Percentiles rank a stretch among this genome's conserved stretches.
Conservation (phyloP, 2,329 filamentous ascomycete species). For the Fusarium robinianum region DNA sequence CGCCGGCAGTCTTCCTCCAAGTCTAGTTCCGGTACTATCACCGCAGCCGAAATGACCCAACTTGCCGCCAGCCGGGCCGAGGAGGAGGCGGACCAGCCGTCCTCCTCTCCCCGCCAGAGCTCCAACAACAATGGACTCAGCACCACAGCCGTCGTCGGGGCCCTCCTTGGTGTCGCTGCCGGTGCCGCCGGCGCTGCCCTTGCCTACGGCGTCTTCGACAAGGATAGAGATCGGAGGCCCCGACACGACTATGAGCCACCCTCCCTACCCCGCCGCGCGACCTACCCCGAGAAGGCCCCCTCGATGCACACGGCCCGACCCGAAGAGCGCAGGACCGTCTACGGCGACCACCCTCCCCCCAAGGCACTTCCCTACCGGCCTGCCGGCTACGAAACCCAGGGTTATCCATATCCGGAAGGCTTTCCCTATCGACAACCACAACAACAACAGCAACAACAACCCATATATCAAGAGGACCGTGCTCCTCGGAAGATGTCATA, state of each 20-base stretch:
- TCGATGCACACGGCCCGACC: constrained; percentile 30
- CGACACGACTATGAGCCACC: constrained; percentile 49
- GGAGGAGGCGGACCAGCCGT: constrained; percentile 27
- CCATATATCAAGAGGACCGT: constrained; percentile 25
- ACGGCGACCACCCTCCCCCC: constrained; percentile 25
- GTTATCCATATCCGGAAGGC: constrained; percentile 30
- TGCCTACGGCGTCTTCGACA: constrained; percentile 69
- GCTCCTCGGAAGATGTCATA: constrained; percentile 31
- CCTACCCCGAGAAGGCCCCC: constrained; percentile 50
- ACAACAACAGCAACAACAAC: too few species aligned
- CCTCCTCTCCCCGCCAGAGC: constrained; percentile 41
- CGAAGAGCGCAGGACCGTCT: constrained; percentile 26
- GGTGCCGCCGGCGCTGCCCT: constrained; percentile 61
- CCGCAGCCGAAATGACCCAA: constrained; percentile 32
- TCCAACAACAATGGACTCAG: constrained; percentile 50
- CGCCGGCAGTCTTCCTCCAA: constrained; percentile 24
- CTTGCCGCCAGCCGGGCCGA: constrained; percentile 24
- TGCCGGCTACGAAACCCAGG: constrained; percentile 27
- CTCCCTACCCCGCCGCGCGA: constrained; percentile 49
- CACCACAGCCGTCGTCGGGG: constrained; percentile 71
- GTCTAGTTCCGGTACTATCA: constrained; percentile 28
- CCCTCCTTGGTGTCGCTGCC: constrained; percentile 77
- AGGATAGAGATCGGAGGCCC: constrained; percentile 50
- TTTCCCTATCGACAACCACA: constrained; percentile 31
- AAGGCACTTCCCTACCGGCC: constrained; percentile 30